Evolutionary conservation across 768 basidiomycete genomes (phyloP).

Genomic region (Mycena vulgaris): DNA sequence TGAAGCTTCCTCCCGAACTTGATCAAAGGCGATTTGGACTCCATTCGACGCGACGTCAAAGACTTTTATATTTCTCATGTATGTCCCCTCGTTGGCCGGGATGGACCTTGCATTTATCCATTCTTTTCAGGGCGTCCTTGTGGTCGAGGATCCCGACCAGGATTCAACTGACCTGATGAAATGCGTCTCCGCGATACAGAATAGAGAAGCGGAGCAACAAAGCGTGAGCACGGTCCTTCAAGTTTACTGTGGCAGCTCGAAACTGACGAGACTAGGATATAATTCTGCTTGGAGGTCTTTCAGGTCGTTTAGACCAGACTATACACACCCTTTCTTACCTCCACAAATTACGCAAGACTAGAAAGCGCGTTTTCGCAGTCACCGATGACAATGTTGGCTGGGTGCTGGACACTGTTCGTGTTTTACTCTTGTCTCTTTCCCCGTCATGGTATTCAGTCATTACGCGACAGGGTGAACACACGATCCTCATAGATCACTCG

Average conservation of each 20-base stretch:
- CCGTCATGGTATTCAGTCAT: not conserved
- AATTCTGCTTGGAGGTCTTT: slow-evolving; percentile 88
- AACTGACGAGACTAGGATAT: slow-evolving; percentile 60
- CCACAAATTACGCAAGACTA: slow-evolving; percentile 79
- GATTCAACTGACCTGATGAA: slow-evolving; percentile 98
- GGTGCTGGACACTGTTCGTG: slow-evolving; percentile 83
- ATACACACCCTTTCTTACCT: slow-evolving; percentile 90
- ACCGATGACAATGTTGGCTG: slow-evolving; percentile 95
- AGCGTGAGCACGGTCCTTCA: slow-evolving; percentile 52
- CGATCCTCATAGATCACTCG: slow-evolving; percentile 80
- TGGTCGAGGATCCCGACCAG: slow-evolving; percentile 80
- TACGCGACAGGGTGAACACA: slow-evolving; percentile 84
- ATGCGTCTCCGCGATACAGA: slow-evolving; percentile 77
- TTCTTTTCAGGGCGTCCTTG: slow-evolving; percentile 71
- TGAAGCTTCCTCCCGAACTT: slow-evolving; percentile 84
- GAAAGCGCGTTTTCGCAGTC: slow-evolving; percentile 77
- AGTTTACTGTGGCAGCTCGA: not conserved
- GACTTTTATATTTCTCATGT: slow-evolving; percentile 77
- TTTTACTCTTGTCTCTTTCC: not conserved
- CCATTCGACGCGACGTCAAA: slow-evolving; percentile 81
- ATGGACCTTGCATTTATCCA: not conserved
- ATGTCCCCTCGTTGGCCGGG: slow-evolving; percentile 36
- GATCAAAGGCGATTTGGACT: slow-evolving; percentile 96
- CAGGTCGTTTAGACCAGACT: slow-evolving; percentile 95
- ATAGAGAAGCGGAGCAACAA: slow-evolving; percentile 64